Base-by-base conservation (phyloP, 1,284 basidiomycete genomes). In the Neonothopanus nambi region DNA sequence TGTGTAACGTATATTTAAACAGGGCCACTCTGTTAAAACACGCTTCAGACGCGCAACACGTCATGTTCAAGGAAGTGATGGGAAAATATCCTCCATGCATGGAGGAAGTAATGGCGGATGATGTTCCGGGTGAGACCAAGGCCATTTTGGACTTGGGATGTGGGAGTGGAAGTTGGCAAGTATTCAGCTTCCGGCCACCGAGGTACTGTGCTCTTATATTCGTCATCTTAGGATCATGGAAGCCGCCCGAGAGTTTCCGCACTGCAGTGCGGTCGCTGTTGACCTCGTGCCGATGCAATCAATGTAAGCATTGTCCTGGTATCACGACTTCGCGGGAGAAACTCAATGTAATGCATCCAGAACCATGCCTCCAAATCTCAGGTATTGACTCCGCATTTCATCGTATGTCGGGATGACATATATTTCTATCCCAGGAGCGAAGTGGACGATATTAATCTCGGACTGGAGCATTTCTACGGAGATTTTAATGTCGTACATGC, bases 381-480 rank as follows among this genome's bases (percentile, higher is more conserved):
- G 85, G 84, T 87, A 67, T 65, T 74, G 20, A 59, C 53, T 36
- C 51, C 20, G 35, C 15, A n/a, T 0, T 21, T 17, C 36, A 40
- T 58, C 53, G 45, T 45, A 38, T 35, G 51, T 6, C 36, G 44
- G 43, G 52, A 45, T 46, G 12, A 39, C 39, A 48, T 51, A 56
- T 23, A 51, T 12, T 45, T 40, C 57, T 52, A 38, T 55, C 62
- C 30, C 62, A 88, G 89, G 71, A 87, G 84, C 61, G 89, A 91
- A 68, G 79, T 91, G 6, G 89, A 91, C 67, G 89, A 91, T 67
- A 82, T 91, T 63, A 91, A 91, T 68, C 80, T 91, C 17, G 89
- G 89, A 2, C 73, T 91, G 12, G 85, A 89, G 60, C 89, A 91
- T 67, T 91, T 85, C 64, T 88, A 85, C 61, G 84, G 82, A 5